Evolutionary conservation across 768 basidiomycete genomes (phyloP).

Genomic region (Rhodotorula taiwanensis): DNA sequence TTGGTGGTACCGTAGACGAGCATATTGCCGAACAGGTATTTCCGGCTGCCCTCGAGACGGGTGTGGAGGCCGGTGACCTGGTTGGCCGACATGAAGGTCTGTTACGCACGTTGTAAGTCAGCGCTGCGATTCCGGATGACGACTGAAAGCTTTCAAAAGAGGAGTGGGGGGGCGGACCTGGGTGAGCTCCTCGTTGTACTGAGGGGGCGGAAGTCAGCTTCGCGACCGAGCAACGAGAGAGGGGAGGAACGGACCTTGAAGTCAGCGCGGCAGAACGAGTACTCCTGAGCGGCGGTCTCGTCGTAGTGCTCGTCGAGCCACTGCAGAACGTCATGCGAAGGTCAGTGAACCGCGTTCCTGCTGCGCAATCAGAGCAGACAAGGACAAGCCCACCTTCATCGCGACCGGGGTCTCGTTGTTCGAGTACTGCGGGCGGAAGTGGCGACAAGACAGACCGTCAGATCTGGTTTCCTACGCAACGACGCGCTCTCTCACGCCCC

Average conservation of each 20-base stretch:
- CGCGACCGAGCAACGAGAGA: too few relatives aligned
- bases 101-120: not conserved
- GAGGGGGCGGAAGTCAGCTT: constrained; percentile 47
- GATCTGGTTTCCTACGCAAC: too few relatives aligned
- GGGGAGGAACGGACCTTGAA: not conserved
- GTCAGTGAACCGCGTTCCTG: too few relatives aligned
- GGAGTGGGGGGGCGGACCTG: constrained; percentile 44
- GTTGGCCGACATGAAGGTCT: constrained; percentile 86
- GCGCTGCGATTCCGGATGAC: too few relatives aligned
- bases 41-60: constrained; percentile 88
- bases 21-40: constrained; percentile 83
- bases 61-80: constrained; percentile 90
- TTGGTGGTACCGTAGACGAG: constrained; percentile 79
- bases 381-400: too few relatives aligned
- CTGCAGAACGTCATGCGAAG: too few relatives aligned
- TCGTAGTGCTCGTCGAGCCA: constrained; percentile 95
- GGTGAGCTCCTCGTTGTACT: constrained; percentile 90
- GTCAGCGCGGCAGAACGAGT: constrained; percentile 25
- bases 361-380: too few relatives aligned
- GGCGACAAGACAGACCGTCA: too few relatives aligned
- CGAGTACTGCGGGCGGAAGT: constrained; percentile 60
- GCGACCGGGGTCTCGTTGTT: constrained; percentile 93
- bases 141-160: too few relatives aligned
- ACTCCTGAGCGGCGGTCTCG: constrained; percentile 43
- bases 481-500: too few relatives aligned